A percentile compares a stretch with the other conserved stretches of the same genome.
phyloP scores from a whole-genome alignment of 1,139 yeast genomes.

The Yamadazyma sp. region DNA sequence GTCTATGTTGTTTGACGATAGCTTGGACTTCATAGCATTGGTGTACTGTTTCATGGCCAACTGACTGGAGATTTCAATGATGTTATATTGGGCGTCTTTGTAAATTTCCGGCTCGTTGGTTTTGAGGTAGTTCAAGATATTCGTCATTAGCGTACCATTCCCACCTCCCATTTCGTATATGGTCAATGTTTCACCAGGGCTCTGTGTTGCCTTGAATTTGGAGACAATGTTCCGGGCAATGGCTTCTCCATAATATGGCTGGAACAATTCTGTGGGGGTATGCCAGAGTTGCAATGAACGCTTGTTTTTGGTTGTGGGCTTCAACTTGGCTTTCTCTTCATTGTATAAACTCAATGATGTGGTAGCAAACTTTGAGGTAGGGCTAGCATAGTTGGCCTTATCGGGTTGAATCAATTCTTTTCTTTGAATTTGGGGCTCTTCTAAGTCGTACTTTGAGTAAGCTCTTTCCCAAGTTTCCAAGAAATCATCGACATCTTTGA shows the following conservation, averaged over 20 bases:
- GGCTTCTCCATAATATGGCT: constrained; percentile 83
- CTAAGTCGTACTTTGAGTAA: constrained; percentile 55
- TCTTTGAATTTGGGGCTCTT: constrained; percentile 18
- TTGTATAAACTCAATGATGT: constrained; percentile 32
- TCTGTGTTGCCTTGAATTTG: constrained; percentile 64
- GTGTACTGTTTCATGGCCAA: constrained; percentile 63
- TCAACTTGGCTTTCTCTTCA: constrained; percentile 24
- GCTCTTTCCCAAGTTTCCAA: constrained; percentile 67
- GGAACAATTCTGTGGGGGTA: constrained; percentile 84
- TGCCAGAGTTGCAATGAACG: constrained; percentile 78
- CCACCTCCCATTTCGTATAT: constrained; percentile 93
- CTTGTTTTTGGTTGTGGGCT: constrained; percentile 20
- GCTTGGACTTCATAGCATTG: constrained; percentile 36
- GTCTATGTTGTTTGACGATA: constrained; percentile 41
- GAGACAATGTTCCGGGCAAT: constrained; percentile 71
- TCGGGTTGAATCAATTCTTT: constrained; percentile 16
- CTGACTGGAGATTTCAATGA: constrained; percentile 73
- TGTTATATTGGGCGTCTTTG: constrained; percentile 62
- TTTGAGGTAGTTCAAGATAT: constrained; percentile 68
- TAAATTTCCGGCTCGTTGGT: constrained; percentile 71
- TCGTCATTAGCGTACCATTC: constrained; percentile 81
- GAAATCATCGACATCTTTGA: constrained; percentile 69
- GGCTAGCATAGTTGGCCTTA: constrained; percentile 15
- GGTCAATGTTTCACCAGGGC: constrained; percentile 53
- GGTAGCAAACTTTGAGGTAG: constrained; percentile 30